Evolutionary conservation across 768 basidiomycete genomes (phyloP).

Genomic region (Tephrocybe rancida): DNA sequence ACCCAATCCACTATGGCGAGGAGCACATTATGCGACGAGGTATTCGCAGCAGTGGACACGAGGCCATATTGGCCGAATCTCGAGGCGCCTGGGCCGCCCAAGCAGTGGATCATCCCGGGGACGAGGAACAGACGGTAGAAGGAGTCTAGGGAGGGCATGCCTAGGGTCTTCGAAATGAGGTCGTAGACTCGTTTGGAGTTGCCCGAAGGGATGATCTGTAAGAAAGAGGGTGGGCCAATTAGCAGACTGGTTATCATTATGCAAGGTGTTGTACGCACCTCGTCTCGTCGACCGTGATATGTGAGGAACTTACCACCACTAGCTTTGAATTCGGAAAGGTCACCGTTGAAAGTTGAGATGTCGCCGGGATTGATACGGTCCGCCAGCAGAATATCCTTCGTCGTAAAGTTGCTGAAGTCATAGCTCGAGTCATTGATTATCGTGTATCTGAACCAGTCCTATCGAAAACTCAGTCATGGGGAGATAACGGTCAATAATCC

Average conservation of each 20-base stretch:
- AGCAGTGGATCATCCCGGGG: conserved; percentile 7
- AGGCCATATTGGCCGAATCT: conserved; percentile 1
- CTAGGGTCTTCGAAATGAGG: background rate
- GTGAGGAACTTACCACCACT: conserved; percentile 8
- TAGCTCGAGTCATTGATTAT: conserved; percentile 3
- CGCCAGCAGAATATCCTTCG: background rate
- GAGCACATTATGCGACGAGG: conserved; percentile 9
- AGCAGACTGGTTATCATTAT: background rate
- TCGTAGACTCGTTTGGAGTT: conserved; percentile 8
- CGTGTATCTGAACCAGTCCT: conserved; percentile 8
- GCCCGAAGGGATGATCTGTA: conserved; percentile 2
- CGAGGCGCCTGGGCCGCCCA: background rate
- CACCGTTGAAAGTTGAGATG: conserved; percentile 5
- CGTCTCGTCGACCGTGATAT: conserved; percentile 11
- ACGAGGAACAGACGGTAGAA: conserved; percentile 13
- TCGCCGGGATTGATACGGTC: conserved; percentile 6
- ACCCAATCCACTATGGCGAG: conserved; percentile 11
- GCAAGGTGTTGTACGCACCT: background rate
- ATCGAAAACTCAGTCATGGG: background rate
- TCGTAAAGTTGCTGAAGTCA: conserved; percentile 3
- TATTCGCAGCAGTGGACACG: background rate
- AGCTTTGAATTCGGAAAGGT: conserved; percentile 4
- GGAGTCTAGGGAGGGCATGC: background rate
- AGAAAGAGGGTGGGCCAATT: background rate
- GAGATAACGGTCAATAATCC: background rate